phyloP scores from a whole-genome alignment of 1,284 basidiomycete genomes.

The Microbotryum lychnidis-dioicae region DNA sequence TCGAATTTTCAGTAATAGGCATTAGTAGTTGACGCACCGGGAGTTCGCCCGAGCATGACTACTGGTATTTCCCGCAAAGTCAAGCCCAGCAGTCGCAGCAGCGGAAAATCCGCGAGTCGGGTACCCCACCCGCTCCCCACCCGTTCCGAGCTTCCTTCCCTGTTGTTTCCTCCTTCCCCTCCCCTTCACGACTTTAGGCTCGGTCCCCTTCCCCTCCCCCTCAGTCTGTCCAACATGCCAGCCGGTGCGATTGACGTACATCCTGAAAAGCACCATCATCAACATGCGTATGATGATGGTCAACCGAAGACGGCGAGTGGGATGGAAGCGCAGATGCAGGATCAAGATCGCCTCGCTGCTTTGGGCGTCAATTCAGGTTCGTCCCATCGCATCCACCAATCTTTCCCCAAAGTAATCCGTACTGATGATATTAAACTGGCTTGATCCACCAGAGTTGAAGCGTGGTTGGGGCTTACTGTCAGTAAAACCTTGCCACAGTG shows the following conservation, averaged over 20 bases:
- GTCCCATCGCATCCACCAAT: neutral
- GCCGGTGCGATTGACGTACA: constrained; percentile 1
- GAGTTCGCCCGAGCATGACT: no score
- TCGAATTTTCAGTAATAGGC: no score
- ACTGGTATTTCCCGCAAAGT: no score
- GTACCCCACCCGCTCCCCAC: no score
- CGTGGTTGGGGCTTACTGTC: constrained; percentile 14
- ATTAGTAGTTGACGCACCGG: no score
- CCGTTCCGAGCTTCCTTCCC: no score
- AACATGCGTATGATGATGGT: neutral
- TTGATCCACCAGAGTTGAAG: neutral
- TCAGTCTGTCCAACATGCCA: neutral
- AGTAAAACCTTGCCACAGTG: neutral
- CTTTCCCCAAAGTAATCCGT: no score
- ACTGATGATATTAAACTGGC: neutral
- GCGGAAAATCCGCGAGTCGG: no score
- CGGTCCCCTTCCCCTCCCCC: no score
- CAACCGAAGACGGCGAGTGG: neutral
- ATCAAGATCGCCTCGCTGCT: neutral
- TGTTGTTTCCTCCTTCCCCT: no score
- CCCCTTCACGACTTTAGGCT: no score
- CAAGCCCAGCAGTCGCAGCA: no score
- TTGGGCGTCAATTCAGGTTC: constrained; percentile 1
- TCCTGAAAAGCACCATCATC: constrained; percentile 3
- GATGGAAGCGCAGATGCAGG: neutral